Evolutionary conservation across 805 yeast species (phyloP), one percentile per base, ranked within the genome.

Genomic region (Trichomonascus vanleenenianus): DNA sequence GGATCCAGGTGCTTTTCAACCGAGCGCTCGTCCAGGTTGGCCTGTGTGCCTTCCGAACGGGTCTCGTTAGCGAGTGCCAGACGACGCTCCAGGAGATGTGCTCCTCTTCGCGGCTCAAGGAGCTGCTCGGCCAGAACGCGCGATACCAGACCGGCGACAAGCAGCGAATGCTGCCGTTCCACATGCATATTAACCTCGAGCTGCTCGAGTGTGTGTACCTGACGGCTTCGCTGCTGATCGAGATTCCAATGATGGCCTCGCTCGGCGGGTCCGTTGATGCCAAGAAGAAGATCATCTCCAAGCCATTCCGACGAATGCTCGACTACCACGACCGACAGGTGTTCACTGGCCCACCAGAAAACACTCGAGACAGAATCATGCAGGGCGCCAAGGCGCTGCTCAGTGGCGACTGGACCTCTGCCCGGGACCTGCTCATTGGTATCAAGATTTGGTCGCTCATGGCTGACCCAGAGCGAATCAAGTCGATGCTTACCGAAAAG

Each of bases 321-420:
- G 97, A 93, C 64, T 85, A 83, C 71, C 88, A 85, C 61, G 96
- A 89, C 63, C 83, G 91, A 67, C 96, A 89, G 66, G 83, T 83
- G 47, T 93, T 91, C 74, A 86, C 87, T 52, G 98, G 97, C 38
- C 98, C 98, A 40, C 96, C 97, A 45, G 98, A 93, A 70, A 86
- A 89, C 64, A 85, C 94, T 39, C 83, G 94, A 60, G 99, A 93
- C 65, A 85, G 78, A 67, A 82, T 93, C 56, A 81, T 91, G 75
- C 85, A 85, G 64, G 95, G 97, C 41, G 94, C 97, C 36, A 81
- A 81, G 67, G 79, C 86, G 30, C 78, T 93, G 65, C 85, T 85
- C 62, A 76, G 76, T 56, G 96, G 97, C 55, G 86, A 91, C 61
- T 93, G 98, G 97, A 69, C 74, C 52, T 73, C 75, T 56, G 82